Conservation (phyloP, 2,329 filamentous ascomycete species). For the Neopestalotiopsis sp. region DNA sequence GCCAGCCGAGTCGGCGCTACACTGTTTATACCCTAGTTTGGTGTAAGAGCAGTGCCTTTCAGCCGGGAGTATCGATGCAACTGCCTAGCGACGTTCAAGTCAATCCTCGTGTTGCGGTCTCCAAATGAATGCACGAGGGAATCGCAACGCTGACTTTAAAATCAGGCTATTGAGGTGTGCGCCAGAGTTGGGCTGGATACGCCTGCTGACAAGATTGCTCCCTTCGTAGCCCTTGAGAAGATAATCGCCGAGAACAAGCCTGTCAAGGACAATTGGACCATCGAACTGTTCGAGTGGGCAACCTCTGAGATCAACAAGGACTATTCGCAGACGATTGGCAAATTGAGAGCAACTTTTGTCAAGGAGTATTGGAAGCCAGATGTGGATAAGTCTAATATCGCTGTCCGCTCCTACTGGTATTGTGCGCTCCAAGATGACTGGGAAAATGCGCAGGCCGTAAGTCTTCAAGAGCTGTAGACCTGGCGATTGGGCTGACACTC, state of each 20-base stretch:
- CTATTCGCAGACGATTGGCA: constrained; percentile 54
- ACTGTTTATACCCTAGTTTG: too few species aligned
- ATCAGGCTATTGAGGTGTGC: constrained; percentile 42
- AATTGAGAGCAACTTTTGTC: constrained; percentile 54
- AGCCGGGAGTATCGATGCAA: too few species aligned
- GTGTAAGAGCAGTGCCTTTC: too few species aligned
- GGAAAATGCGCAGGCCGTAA: constrained; percentile 61
- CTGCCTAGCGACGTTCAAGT: too few species aligned
- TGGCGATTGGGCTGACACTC: constrained; percentile 17
- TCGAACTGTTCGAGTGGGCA: constrained; percentile 63
- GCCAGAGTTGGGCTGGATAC: constrained; percentile 60
- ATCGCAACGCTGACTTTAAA: neutral
- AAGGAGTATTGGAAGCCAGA: constrained; percentile 50
- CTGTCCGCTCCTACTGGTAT: constrained; percentile 53
- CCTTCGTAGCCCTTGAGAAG: constrained; percentile 49
- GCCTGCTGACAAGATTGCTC: constrained; percentile 49
- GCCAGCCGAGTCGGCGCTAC: neutral
- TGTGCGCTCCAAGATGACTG: constrained; percentile 63
- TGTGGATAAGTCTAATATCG: constrained; percentile 45
- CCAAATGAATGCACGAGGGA: neutral
- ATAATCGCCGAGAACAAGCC: constrained; percentile 52
- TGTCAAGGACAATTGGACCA: constrained; percentile 54
- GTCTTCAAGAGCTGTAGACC: constrained; percentile 8
- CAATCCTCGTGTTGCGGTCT: too few species aligned
- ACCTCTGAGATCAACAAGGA: constrained; percentile 47